Evolutionary conservation across 768 basidiomycete genomes (phyloP), one percentile per base, ranked within the genome.

Genomic region (Multifurca ochricompacta): DNA sequence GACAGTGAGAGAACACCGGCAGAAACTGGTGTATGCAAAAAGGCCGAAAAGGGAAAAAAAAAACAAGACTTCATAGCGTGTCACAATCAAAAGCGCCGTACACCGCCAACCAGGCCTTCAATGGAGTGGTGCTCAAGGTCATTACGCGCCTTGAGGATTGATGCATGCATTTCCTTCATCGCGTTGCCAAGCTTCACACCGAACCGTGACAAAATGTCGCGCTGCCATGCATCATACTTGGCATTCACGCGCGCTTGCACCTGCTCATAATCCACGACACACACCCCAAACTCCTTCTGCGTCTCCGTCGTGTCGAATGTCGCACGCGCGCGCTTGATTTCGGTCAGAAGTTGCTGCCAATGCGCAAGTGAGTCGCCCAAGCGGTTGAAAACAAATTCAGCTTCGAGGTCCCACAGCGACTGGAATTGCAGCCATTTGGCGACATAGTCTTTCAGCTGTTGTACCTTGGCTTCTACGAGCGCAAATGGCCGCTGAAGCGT

Each of bases 361-460:
- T 86, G 77, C 2, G 82, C 82, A 21, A 99, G 81, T 11, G 90
- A 90, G 69, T 99, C 95, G 8, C 96, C 96, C 6, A 99, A 84
- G 0, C 90, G 87, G 63, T 84, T 85, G 77, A 96, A 98, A 32
- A 99, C 94, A 65, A 89, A 87, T 77, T 98, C 95, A 27, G 94
- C 81, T 70, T 98, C 93, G 37, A 98, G 82, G 67, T 99, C 96
- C 96, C 95, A 98, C 0, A 98, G 76, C 0, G 95, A 95, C 70
- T 98, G 96, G 79, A 99, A 98, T 65, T 95, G 94, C 0, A 98
- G 80, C 96, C 96, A 99, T 72, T 96, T 96, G 55, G 78, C 89
- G 46, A 97, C 92, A 69, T 99, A 99, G 42, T 86, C 85, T 62
- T 79, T 84, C 50, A 99, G 77, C 57, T 90, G 82, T 53, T 87